Evolutionary conservation across 805 yeast genomes (phyloP).

Genomic region (Pichia ethanolica): DNA sequence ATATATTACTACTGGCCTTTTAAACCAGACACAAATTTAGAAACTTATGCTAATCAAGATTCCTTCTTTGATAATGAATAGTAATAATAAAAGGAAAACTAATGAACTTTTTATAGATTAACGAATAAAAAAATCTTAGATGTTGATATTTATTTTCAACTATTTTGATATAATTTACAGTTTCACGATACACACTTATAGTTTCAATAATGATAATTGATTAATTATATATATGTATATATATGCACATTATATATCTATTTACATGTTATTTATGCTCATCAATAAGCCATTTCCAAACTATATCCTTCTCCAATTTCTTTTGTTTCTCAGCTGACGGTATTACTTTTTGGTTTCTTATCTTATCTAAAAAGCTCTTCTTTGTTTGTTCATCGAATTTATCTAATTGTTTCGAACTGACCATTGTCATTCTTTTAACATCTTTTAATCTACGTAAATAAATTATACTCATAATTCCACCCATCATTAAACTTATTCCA

Average conservation of each 20-base stretch:
- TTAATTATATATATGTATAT: not conserved
- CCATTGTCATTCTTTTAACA: constrained; percentile 64
- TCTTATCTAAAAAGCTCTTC: constrained; percentile 8
- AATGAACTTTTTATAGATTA: too few relatives aligned
- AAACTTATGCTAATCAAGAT: constrained; percentile 8
- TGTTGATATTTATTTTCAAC: too few relatives aligned
- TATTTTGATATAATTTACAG: too few relatives aligned
- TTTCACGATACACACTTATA: too few relatives aligned
- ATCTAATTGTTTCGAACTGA: constrained; percentile 28
- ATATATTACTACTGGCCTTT: constrained; percentile 76
- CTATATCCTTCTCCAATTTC: constrained; percentile 33
- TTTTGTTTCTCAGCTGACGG: not conserved
- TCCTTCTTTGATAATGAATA: constrained; percentile 1
- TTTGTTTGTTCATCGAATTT: constrained; percentile 22
- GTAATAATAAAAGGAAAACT: not conserved
- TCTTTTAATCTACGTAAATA: constrained; percentile 51
- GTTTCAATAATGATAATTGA: too few relatives aligned
- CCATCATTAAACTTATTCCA: constrained; percentile 43
- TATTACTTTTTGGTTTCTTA: constrained; percentile 2
- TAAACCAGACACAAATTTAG: constrained; percentile 41
- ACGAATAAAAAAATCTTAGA: too few relatives aligned
- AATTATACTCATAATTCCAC: constrained; percentile 43
- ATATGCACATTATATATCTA: too few relatives aligned
- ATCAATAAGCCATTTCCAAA: constrained; percentile 50
- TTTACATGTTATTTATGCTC: constrained; percentile 25